Evolutionary conservation across 75 land plant species (phyloP).

Genomic region (Pinus tabuliformis): DNA sequence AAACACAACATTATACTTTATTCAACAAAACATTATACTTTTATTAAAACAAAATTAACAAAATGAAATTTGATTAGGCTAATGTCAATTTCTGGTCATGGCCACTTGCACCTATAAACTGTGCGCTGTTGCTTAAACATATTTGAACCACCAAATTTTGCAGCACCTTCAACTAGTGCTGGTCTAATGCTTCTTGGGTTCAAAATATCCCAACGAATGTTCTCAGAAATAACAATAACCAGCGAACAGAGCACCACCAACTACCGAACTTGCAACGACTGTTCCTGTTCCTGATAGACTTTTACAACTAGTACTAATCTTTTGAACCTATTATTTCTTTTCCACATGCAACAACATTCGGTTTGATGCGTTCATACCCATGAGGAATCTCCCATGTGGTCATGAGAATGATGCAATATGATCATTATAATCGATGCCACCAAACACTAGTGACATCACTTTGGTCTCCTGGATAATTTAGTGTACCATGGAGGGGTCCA

Average conservation of each 20-base stretch:
- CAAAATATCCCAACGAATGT: slow-evolving; percentile 59
- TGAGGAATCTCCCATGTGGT: no score
- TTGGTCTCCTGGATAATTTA: no score
- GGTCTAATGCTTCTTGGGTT: slow-evolving; percentile 99
- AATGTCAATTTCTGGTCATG: no score
- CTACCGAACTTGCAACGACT: slow-evolving; percentile 98
- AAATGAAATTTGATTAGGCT: no score
- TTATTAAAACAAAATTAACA: no score
- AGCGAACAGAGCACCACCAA: slow-evolving; percentile 95
- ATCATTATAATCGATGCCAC: no score
- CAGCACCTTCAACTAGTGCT: slow-evolving; percentile 94
- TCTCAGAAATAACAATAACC: slow-evolving; percentile 80
- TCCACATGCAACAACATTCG: slow-evolving; percentile 97
- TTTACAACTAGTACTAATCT: slow-evolving; percentile 76
- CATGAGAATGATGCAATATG: no score
- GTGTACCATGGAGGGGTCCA: slow-evolving; percentile 14
- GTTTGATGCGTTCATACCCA: slow-evolving; percentile 96
- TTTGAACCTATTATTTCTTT: slow-evolving; percentile 94
- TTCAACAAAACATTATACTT: no score
- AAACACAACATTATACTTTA: no score
- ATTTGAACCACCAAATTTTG: slow-evolving; percentile 86
- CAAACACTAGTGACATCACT: no score
- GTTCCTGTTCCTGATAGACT: slow-evolving; percentile 79
- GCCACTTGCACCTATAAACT: no score
- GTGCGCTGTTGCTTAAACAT: slow-evolving; percentile 71